These are phyloP conservation scores for Trichoderma virens DNA, from an alignment of 495 filamentous ascomycete species.

Conservation along the genomic window DNA sequence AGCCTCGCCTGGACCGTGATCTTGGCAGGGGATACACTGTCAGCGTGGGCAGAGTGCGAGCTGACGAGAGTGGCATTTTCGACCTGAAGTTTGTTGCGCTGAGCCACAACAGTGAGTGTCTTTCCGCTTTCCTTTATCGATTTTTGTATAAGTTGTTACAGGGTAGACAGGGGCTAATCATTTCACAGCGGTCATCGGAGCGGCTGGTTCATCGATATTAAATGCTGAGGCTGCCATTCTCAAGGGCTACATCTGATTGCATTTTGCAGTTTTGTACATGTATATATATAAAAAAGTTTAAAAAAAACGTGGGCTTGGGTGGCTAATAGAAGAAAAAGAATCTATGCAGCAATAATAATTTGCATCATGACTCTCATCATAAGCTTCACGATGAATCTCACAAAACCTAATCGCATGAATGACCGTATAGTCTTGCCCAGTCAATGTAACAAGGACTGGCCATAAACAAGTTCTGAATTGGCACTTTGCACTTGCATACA, in stretches of 20 bases:
- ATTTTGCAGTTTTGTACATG: neutral
- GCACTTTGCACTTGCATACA: no score
- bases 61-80: conserved; percentile 67
- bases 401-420: no score
- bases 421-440: no score
- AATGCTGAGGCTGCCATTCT: conserved; percentile 91
- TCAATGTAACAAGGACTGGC: no score
- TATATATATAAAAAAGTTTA: neutral
- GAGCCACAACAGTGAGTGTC: conserved; percentile 68
- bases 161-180: conserved; percentile 11
- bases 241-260: conserved; percentile 68
- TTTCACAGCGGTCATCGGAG: conserved; percentile 71
- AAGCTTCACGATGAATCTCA: no score
- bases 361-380: no score
- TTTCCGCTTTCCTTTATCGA: neutral
- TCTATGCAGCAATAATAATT: no score
- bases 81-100: conserved; percentile 77
- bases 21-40: conserved; percentile 70
- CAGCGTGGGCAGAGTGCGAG: conserved; percentile 68
- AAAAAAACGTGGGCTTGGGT: no score
- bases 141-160: neutral
- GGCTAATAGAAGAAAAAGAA: no score
- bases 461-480: no score
- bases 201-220: conserved; percentile 86
- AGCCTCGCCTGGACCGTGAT: conserved; percentile 77